phyloP scores from a whole-genome alignment of 2,329 filamentous ascomycete species.

The Dactylellina drechsleri region DNA sequence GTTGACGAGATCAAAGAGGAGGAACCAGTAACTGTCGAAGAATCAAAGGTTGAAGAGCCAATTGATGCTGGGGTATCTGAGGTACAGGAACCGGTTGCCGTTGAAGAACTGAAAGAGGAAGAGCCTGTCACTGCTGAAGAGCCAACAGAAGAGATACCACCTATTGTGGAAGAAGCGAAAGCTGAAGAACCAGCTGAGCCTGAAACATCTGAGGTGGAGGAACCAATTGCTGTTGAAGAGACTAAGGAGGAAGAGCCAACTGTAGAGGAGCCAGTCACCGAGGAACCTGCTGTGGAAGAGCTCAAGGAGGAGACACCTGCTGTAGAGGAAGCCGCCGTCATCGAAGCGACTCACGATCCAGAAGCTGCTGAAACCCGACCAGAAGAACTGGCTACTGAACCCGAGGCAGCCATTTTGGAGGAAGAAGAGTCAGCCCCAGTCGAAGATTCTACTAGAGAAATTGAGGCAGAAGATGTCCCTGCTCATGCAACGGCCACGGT shows the following conservation, averaged over 20 bases:
- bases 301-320: not conserved
- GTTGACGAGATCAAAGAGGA: not conserved
- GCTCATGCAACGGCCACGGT: not conserved
- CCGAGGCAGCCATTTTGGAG: conserved; percentile 10
- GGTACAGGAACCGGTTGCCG: not conserved
- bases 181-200: conserved; percentile 4
- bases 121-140: not conserved
- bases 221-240: not conserved
- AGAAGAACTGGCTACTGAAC: conserved; percentile 6
- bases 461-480: not conserved
- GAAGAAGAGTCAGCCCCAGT: conserved; percentile 6
- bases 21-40: conserved; percentile 3
- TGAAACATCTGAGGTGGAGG: not conserved
- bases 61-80: not conserved
- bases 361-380: not conserved
- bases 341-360: no score
- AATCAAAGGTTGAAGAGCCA: conserved; percentile 8
- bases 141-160: not conserved
- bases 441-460: not conserved
- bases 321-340: no score
- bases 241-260: not conserved
- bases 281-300: not conserved
- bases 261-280: not conserved
- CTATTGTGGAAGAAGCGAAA: not conserved
- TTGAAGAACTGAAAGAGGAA: not conserved